phyloP scores from a whole-genome alignment of 164 flowering plant genomes.

The Kingdonia uniflora region DNA sequence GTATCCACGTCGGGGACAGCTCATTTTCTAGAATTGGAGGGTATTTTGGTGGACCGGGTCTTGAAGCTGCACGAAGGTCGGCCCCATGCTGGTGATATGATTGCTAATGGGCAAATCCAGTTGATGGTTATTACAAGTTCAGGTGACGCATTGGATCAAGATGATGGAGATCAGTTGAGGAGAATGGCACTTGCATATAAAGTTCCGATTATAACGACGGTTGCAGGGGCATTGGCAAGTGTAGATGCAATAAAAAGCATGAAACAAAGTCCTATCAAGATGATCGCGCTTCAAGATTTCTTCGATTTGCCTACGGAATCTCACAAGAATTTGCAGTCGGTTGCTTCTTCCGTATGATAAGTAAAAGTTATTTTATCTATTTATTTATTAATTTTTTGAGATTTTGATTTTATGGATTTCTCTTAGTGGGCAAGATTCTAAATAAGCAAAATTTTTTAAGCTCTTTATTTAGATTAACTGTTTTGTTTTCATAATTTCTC shows the following conservation, averaged over 20 bases:
- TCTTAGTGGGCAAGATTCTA: no score
- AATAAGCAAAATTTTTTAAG: no score
- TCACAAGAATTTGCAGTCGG: constrained; percentile 34
- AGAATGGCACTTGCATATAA: constrained; percentile 89
- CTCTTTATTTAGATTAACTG: no score
- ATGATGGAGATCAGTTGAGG: constrained; percentile 71
- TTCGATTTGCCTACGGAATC: constrained; percentile 21
- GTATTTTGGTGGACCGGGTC: constrained; percentile 62
- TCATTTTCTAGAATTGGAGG: constrained; percentile 56
- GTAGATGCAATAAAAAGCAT: constrained; percentile 72
- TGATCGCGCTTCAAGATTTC: constrained; percentile 85
- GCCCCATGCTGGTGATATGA: constrained; percentile 88
- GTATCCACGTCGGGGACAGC: constrained; percentile 86
- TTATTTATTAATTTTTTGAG: no score
- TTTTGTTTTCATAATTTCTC: no score
- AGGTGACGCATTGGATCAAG: constrained; percentile 66
- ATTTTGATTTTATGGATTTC: no score
- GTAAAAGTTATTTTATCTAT: no score
- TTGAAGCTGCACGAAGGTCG: constrained; percentile 91
- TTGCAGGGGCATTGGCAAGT: constrained; percentile 78
- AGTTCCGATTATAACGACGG: constrained; percentile 81
- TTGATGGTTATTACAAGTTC: constrained; percentile 96
- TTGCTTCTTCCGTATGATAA: constrained; percentile 18
- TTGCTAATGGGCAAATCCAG: constrained; percentile 78
- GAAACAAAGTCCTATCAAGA: constrained; percentile 44